Base-by-base conservation (phyloP, 23 red algal genomes). In the Gracilaria vermiculophylla region DNA sequence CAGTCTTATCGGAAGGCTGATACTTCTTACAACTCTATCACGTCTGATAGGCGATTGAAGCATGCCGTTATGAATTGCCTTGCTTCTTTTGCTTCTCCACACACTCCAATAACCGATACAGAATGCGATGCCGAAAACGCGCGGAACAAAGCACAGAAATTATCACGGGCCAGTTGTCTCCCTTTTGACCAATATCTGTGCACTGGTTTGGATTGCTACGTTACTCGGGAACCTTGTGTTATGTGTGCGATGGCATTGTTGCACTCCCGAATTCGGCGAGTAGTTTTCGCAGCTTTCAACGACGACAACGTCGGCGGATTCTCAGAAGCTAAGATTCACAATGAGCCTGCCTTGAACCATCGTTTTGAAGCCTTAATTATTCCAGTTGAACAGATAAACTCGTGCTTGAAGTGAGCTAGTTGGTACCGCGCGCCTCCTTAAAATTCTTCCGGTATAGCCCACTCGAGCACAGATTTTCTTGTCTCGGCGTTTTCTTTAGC, bases 171-270 rank as follows among this genome's bases (percentile, higher is more conserved):
- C 19, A 33, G 36, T 37, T 49, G 47, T 35, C 53, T 88, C 36
- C 84, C 84, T 40, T 28, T 40, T 14, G 84, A 91, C 42, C 87
- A 91, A 73, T 97, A 97, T 53, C 52, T 97, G 51, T 87, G 82
- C 36, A 97, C 95, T 41, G 95, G 95, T 5, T 77, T 97, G 42
- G 95, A 97, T 37, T 70, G 82, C 24, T 97, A 90, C 43, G 85
- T 88, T 27, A 80, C 82, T 19, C 76, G 85, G 45, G 95, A 97
- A 61, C 95, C 95, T 56, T 97, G 95, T 62, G 95, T 94, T 17
- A 82, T 93, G 77, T 97, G 95, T 71, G 69, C 84, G 0, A 97
- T 97, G 95, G 95, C 95, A 79, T 48, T 90, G 12, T 52, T 89
- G 15, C 95, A 97, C 61, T 94, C 90, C 9, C 47, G 95, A 50